Evolutionary conservation across 2,329 filamentous ascomycete species (phyloP).

Genomic region (Ophiostoma fasciatum): DNA sequence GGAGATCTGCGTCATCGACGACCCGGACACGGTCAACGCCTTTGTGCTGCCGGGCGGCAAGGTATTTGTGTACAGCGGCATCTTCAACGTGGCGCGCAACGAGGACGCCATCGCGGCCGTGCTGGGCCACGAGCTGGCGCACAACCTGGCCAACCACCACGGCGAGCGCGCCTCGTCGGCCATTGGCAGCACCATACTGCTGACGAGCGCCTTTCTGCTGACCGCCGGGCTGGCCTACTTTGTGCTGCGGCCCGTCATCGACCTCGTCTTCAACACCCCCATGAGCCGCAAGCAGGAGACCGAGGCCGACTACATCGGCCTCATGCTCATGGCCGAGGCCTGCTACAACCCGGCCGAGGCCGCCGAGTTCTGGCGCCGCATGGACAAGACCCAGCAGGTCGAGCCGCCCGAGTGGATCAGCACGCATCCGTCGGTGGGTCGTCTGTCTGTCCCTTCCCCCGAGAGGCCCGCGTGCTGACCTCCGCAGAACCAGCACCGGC

Average conservation of each 20-base stretch:
- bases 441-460: not conserved
- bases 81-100: conserved; percentile 49
- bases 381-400: conserved; percentile 36
- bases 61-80: conserved; percentile 64
- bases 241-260: conserved; percentile 33
- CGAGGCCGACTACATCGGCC: conserved; percentile 67
- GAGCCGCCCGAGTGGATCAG: conserved; percentile 56
- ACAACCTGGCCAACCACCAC: conserved; percentile 54
- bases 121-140: conserved; percentile 66
- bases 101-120: conserved; percentile 62
- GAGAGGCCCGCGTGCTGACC: too few relatives aligned
- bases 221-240: conserved; percentile 27
- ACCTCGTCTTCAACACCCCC: conserved; percentile 51
- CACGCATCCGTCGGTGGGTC: conserved; percentile 57
- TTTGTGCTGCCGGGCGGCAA: conserved; percentile 69
- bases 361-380: conserved; percentile 49
- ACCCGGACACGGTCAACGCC: conserved; percentile 49
- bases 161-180: conserved; percentile 46
- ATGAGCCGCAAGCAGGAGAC: conserved; percentile 58
- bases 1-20: conserved; percentile 65
- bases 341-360: conserved; percentile 61
- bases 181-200: conserved; percentile 36
- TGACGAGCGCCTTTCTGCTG: conserved; percentile 34
- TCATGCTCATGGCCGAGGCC: conserved; percentile 71
- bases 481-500: conserved; percentile 41